phyloP scores from a whole-genome alignment of 2,329 filamentous ascomycete species.

The Erysiphe pulchra region DNA sequence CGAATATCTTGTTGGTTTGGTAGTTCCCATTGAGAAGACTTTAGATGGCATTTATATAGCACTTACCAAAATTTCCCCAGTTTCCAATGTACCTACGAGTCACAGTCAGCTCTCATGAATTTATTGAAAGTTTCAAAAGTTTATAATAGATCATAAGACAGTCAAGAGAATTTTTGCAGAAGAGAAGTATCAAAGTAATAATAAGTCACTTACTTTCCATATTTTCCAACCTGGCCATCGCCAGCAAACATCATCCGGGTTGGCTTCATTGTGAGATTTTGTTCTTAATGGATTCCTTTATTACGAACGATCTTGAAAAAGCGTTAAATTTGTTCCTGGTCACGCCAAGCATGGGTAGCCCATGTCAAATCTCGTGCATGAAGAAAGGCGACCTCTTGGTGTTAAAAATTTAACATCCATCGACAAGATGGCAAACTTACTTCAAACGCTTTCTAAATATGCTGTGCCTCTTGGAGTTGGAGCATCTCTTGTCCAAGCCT shows the following conservation, averaged over 20 bases:
- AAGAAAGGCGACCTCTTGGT: too few species aligned
- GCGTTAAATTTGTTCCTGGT: not conserved
- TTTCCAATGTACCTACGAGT: conserved; percentile 11
- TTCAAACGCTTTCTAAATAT: conserved; percentile 36
- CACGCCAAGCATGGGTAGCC: too few species aligned
- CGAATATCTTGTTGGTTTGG: not conserved
- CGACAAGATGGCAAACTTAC: conserved; percentile 21
- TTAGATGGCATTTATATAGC: not conserved
- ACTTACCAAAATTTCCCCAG: conserved; percentile 15
- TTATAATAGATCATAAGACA: too few species aligned
- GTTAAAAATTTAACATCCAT: too few species aligned
- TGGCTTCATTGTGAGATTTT: conserved; percentile 12
- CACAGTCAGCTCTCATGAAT: not conserved
- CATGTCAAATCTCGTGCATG: too few species aligned
- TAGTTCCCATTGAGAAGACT: not conserved
- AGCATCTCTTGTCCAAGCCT: conserved; percentile 42
- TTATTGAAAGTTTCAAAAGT: not conserved
- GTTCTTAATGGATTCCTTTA: too few species aligned
- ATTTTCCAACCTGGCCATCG: conserved; percentile 12
- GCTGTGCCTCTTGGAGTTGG: conserved; percentile 51
- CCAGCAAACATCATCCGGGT: conserved; percentile 12
- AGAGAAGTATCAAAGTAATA: not conserved
- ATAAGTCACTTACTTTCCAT: conserved; percentile 13
- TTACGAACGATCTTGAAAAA: not conserved
- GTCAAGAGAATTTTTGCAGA: too few species aligned